Conservation (phyloP, 129 eudicot genomes). For the Gnaphalium uliginosum region DNA sequence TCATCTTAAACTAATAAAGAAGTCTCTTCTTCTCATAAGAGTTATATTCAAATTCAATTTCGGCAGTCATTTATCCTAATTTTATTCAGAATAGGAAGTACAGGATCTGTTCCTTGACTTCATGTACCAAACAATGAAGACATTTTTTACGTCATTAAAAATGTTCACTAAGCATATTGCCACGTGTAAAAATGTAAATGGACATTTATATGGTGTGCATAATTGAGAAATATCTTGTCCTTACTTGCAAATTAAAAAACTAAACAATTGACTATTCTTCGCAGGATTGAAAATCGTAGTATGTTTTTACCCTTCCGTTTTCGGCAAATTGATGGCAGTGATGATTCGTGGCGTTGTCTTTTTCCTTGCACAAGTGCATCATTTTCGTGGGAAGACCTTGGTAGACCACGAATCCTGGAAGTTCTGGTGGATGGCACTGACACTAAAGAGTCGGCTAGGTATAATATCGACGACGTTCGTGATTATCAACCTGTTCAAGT, state of each 20-base stretch:
- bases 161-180: neutral
- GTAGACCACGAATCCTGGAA: constrained; percentile 74
- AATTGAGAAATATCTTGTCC: neutral
- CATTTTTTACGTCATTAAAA: neutral
- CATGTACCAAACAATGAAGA: neutral
- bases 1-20: no score
- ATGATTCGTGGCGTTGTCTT: constrained; percentile 75
- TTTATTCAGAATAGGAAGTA: neutral
- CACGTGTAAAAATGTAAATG: neutral
- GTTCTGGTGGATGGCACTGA: constrained; percentile 64
- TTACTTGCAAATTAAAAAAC: constrained; percentile 14
- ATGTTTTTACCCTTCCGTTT: constrained; percentile 68
- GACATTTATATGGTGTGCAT: neutral
- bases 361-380: constrained; percentile 81
- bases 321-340: constrained; percentile 85
- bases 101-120: neutral
- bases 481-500: constrained; percentile 68
- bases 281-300: constrained; percentile 96
- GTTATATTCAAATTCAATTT: no score
- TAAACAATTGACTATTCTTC: neutral
- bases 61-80: no score
- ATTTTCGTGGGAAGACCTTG: constrained; percentile 96
- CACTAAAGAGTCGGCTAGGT: constrained; percentile 49
- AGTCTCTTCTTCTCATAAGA: no score
- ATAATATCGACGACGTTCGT: constrained; percentile 77